phyloP scores from a whole-genome alignment of 805 yeast genomes.

The Kluyveromyces dobzhanskii region DNA sequence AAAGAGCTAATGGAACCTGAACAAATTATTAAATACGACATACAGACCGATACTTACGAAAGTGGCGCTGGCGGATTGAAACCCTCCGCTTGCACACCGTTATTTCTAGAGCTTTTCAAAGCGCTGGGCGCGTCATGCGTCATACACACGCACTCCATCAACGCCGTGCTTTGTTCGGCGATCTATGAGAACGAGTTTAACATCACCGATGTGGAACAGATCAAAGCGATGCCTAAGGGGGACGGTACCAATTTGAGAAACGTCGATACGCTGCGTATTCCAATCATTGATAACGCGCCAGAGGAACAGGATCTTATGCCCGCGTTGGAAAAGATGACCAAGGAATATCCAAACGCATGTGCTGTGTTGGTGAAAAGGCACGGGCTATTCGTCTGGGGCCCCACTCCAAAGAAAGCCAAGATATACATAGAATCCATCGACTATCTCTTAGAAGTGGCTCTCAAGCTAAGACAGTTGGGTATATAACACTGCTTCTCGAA shows the following conservation, averaged over 20 bases:
- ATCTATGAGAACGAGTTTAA: conserved; percentile 62
- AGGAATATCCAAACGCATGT: conserved; percentile 64
- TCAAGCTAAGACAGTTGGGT: conserved; percentile 64
- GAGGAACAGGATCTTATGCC: conserved; percentile 78
- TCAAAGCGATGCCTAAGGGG: conserved; percentile 78
- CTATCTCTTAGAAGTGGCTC: conserved; percentile 74
- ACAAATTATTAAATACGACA: conserved; percentile 71
- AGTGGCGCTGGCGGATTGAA: conserved; percentile 59
- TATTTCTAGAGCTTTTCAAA: conserved; percentile 65
- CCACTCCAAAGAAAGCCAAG: conserved; percentile 85
- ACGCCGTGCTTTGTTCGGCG: conserved; percentile 74
- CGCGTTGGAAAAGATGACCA: conserved; percentile 53
- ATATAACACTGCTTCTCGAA: not conserved
- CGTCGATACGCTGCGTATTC: conserved; percentile 70
- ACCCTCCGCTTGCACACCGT: conserved; percentile 92
- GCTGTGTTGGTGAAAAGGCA: conserved; percentile 90
- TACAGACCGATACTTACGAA: conserved; percentile 42
- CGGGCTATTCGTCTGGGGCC: conserved; percentile 97
- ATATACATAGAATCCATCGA: conserved; percentile 90
- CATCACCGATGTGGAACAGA: conserved; percentile 80
- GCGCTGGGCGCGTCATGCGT: conserved; percentile 69
- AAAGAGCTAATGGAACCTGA: conserved; percentile 79
- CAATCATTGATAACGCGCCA: conserved; percentile 86
- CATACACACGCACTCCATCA: conserved; percentile 89
- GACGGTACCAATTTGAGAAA: conserved; percentile 55